These are phyloP conservation scores for Oidium heveae DNA, from an alignment of 2,329 filamentous ascomycete species.

Conservation along the genomic window DNA sequence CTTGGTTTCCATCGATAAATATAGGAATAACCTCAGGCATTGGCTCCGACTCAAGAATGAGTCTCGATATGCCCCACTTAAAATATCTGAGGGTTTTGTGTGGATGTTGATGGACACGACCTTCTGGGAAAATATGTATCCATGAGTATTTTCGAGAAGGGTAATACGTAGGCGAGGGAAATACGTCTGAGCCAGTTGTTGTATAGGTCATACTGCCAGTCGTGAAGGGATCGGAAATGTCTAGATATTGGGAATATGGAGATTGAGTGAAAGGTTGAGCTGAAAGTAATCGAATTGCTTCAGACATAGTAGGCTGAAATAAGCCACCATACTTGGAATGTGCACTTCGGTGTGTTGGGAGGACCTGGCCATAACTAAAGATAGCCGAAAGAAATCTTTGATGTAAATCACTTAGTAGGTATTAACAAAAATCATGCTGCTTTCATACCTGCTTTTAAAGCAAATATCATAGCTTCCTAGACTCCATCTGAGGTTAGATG, in stretches of 20 bases:
- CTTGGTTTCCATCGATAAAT: slow-evolving; percentile 75
- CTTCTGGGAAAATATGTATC: slow-evolving; percentile 93
- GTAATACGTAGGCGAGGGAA: no score
- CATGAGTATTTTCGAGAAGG: no score
- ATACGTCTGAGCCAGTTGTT: no score
- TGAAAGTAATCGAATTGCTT: slow-evolving; percentile 67
- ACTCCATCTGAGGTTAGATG: no score
- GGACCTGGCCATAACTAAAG: slow-evolving; percentile 71
- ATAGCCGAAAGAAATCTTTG: slow-evolving; percentile 43
- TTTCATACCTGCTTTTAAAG: slow-evolving; percentile 53
- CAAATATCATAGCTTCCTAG: no score
- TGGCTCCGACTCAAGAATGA: slow-evolving; percentile 74
- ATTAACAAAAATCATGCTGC: neutral
- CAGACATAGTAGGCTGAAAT: slow-evolving; percentile 69
- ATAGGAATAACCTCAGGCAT: slow-evolving; percentile 78
- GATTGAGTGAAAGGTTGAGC: slow-evolving; percentile 21
- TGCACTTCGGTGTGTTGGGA: slow-evolving; percentile 62
- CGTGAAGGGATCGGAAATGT: slow-evolving; percentile 24
- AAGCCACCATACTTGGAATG: slow-evolving; percentile 56
- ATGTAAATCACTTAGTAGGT: slow-evolving; percentile 1
- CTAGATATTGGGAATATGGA: slow-evolving; percentile 3
- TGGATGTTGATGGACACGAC: slow-evolving; percentile 71
- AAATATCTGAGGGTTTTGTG: slow-evolving; percentile 73
- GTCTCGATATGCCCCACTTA: slow-evolving; percentile 84
- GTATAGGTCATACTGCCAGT: slow-evolving; percentile 26